phyloP scores from a whole-genome alignment of 2,329 filamentous ascomycete genomes.

The Zymoseptoria pseudotritici region DNA sequence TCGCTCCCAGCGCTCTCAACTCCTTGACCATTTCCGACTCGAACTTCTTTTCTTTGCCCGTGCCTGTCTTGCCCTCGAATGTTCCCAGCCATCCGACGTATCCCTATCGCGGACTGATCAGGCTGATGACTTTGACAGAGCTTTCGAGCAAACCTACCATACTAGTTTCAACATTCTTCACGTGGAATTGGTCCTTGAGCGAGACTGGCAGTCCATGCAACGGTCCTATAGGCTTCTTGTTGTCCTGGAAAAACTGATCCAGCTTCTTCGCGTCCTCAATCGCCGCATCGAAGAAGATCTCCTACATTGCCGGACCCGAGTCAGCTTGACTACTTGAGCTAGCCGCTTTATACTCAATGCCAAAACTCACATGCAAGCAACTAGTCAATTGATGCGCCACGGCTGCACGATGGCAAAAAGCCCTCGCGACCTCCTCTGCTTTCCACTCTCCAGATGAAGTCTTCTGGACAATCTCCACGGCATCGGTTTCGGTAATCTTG shows the following conservation, averaged over 20 bases:
- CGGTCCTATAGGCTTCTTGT: conserved; percentile 36
- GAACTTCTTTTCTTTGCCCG: conserved; percentile 43
- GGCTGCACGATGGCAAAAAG: conserved; percentile 51
- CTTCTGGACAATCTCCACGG: conserved; percentile 48
- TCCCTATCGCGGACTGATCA: conserved; percentile 29
- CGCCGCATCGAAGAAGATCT: conserved; percentile 43
- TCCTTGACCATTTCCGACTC: conserved; percentile 54
- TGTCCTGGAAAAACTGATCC: conserved; percentile 33
- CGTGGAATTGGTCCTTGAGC: conserved; percentile 45
- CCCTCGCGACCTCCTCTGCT: conserved; percentile 48
- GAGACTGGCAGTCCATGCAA: conserved; percentile 43
- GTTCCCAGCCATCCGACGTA: conserved; percentile 60
- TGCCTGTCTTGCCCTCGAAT: conserved; percentile 48
- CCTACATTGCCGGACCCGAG: conserved; percentile 11
- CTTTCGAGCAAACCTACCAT: conserved; percentile 30
- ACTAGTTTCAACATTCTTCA: conserved; percentile 40
- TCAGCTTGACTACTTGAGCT: not conserved
- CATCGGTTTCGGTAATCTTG: conserved; percentile 55
- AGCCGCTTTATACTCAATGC: no score
- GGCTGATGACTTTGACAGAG: not conserved
- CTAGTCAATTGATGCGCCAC: conserved; percentile 44
- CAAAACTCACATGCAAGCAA: conserved; percentile 30
- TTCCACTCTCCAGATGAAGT: conserved; percentile 50
- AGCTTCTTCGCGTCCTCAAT: conserved; percentile 35
- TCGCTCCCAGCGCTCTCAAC: conserved; percentile 46